Evolutionary conservation across 2,329 filamentous ascomycete genomes (phyloP).

Genomic region (Colletotrichum noveboracense): DNA sequence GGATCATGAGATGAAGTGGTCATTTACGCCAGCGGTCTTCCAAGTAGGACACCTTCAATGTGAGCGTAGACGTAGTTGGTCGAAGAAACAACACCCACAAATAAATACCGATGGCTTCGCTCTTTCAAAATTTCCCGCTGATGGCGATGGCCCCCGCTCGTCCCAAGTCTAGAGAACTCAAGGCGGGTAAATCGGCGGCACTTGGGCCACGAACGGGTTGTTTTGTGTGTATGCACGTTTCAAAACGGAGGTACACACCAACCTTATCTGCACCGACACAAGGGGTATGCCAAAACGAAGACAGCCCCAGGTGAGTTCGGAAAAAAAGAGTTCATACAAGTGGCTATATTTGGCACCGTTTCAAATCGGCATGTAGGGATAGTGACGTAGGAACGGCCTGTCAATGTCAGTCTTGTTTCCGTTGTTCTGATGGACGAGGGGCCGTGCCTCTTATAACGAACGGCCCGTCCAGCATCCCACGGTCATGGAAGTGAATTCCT

Average conservation of each 20-base stretch:
- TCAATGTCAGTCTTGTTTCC: neutral
- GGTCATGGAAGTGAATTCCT: neutral
- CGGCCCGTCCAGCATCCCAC: neutral
- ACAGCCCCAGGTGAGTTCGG: neutral
- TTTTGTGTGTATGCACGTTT: slow-evolving; percentile 9
- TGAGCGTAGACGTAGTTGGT: fast-evolving
- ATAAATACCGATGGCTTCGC: fast-evolving
- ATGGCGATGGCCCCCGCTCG: neutral
- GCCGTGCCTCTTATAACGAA: neutral
- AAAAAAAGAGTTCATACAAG: neutral
- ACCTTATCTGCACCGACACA: neutral
- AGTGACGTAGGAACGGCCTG: neutral
- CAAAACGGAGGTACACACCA: neutral
- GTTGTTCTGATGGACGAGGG: neutral
- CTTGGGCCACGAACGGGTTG: neutral
- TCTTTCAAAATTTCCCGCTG: neutral
- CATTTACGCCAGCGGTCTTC: fast-evolving
- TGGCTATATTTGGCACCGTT: neutral
- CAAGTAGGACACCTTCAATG: fast-evolving
- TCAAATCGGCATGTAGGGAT: neutral
- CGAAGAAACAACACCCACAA: fast-evolving
- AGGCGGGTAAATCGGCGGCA: neutral
- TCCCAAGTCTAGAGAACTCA: neutral
- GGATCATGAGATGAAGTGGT: neutral
- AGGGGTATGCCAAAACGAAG: neutral